Evolutionary conservation across 257 asterid species (phyloP).

Genomic region (Fraxinus americana): DNA sequence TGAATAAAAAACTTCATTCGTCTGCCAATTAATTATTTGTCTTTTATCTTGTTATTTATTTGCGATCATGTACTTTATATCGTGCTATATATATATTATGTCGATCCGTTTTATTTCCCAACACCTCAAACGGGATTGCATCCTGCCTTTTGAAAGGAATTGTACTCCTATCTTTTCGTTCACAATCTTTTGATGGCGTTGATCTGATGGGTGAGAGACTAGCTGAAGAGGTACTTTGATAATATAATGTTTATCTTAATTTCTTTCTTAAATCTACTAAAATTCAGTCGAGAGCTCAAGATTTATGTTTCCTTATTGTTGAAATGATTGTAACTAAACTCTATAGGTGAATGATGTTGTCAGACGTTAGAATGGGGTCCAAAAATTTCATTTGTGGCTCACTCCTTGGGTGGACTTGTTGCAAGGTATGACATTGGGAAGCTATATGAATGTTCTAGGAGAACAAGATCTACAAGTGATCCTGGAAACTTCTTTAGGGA

Average conservation of each 20-base stretch:
- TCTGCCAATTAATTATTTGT: no score
- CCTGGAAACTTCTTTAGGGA: slow-evolving; percentile 33
- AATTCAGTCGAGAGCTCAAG: not conserved
- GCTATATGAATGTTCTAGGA: slow-evolving; percentile 41
- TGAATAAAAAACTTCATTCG: no score
- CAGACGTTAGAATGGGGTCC: slow-evolving; percentile 64
- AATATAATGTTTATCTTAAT: slow-evolving; percentile 32
- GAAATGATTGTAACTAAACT: slow-evolving; percentile 36
- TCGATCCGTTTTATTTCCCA: no score
- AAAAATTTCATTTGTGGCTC: slow-evolving; percentile 88
- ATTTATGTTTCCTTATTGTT: slow-evolving; percentile 15
- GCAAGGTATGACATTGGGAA: slow-evolving; percentile 88
- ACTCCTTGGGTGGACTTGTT: slow-evolving; percentile 92
- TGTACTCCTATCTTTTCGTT: no score
- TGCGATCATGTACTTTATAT: no score
- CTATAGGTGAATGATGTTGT: slow-evolving; percentile 83
- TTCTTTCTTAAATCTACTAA: slow-evolving; percentile 2
- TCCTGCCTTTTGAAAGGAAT: no score
- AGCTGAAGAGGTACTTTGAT: slow-evolving; percentile 85
- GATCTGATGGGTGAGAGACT: slow-evolving; percentile 91
- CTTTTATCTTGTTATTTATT: no score
- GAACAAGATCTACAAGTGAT: slow-evolving; percentile 26
- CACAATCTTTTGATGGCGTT: slow-evolving; percentile 60
- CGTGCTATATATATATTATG: no score
- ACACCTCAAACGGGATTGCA: no score